A percentile compares a stretch with the other conserved stretches of the same genome.
Evolutionary conservation across 2,329 filamentous ascomycete genomes (phyloP).

Genomic region (Metarhizium sp.): DNA sequence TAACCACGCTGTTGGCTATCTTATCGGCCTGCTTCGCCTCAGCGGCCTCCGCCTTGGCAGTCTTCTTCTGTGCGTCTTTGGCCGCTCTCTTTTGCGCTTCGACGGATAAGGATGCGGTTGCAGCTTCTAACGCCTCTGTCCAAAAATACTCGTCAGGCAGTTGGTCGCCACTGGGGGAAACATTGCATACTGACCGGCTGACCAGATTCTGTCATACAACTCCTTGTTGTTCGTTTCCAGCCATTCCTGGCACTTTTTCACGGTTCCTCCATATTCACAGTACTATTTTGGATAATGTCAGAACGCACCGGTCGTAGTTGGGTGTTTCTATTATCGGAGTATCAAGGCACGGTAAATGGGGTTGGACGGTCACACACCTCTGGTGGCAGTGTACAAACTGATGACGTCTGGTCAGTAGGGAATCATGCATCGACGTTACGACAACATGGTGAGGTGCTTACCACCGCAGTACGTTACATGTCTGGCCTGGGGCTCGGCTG

Average conservation of each 20-base stretch:
- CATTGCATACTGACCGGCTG: slow-evolving; percentile 51
- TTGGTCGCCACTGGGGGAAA: neutral
- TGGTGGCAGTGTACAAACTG: slow-evolving; percentile 56
- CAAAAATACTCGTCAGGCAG: neutral
- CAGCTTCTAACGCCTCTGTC: slow-evolving; percentile 70
- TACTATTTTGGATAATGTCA: slow-evolving; percentile 48
- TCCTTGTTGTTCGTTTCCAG: slow-evolving; percentile 64
- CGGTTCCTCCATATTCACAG: slow-evolving; percentile 95
- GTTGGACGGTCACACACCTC: slow-evolving; percentile 37
- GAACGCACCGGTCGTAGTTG: neutral
- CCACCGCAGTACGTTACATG: slow-evolving; percentile 49
- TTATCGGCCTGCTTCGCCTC: slow-evolving; percentile 77
- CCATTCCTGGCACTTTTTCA: slow-evolving; percentile 97
- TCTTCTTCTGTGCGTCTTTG: slow-evolving; percentile 95
- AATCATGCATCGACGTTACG: slow-evolving; percentile 8
- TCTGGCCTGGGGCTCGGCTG: slow-evolving; percentile 39
- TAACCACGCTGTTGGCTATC: slow-evolving; percentile 72
- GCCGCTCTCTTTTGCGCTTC: slow-evolving; percentile 90
- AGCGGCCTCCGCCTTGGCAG: slow-evolving; percentile 81
- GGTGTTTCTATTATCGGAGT: neutral
- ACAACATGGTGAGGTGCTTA: slow-evolving; percentile 26
- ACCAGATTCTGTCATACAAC: slow-evolving; percentile 76
- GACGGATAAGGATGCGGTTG: slow-evolving; percentile 76
- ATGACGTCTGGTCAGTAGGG: slow-evolving; percentile 8
- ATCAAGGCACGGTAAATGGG: neutral